Conservation (phyloP, 768 basidiomycete genomes). For the Suillus spraguei region DNA sequence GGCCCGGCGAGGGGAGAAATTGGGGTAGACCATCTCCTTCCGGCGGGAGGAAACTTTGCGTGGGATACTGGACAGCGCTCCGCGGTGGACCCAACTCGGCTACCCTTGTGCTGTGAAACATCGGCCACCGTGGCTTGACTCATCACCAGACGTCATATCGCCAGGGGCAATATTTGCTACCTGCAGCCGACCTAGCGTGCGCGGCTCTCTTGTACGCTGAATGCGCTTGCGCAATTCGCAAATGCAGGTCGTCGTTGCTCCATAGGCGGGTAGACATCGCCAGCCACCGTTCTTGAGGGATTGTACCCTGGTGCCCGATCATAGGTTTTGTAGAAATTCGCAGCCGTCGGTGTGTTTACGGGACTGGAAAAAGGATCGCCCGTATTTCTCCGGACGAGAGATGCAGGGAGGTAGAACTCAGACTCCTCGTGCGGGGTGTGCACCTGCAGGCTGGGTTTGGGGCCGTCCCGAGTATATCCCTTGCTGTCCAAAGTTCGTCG, state of each 20-base stretch:
- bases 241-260: constrained; percentile 18
- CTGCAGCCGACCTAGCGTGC: constrained; percentile 46
- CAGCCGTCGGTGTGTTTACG: constrained; percentile 9
- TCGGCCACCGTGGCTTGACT: constrained; percentile 11
- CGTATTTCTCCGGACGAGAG: constrained; percentile 23
- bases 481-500: constrained; percentile 38
- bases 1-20: constrained; percentile 24
- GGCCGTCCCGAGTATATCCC: constrained; percentile 16
- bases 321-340: constrained; percentile 14
- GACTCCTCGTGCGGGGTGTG: constrained; percentile 16
- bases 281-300: constrained; percentile 21
- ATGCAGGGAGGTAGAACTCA: constrained; percentile 27
- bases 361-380: constrained; percentile 23
- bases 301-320: constrained; percentile 19
- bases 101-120: neutral
- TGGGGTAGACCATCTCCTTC: constrained; percentile 33
- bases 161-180: constrained; percentile 53
- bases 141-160: constrained; percentile 40
- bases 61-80: constrained; percentile 20
- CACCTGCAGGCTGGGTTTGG: constrained; percentile 7
- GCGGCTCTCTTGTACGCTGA: constrained; percentile 32
- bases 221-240: constrained; percentile 32
- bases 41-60: constrained; percentile 25
- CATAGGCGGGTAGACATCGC: constrained; percentile 20
- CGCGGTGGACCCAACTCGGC: constrained; percentile 21